phyloP scores from a whole-genome alignment of 176 grass and related monocot genomes.

The Lolium perenne region DNA sequence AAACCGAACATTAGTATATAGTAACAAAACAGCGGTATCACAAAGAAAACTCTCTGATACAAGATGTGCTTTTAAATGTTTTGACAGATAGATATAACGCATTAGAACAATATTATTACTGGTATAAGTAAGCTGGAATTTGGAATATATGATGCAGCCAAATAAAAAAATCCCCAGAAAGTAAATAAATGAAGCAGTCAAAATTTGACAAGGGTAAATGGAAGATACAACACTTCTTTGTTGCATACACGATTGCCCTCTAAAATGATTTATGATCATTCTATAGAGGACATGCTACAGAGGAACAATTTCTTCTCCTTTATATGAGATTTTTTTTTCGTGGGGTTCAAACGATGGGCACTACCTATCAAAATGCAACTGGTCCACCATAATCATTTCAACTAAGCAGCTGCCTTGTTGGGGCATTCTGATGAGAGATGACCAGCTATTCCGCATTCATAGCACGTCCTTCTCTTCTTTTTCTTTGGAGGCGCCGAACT shows the following conservation, averaged over 20 bases:
- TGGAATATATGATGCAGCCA: background rate
- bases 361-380: background rate
- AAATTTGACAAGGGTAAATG: slow-evolving; percentile 42
- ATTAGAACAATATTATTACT: background rate
- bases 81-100: background rate
- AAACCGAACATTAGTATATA: background rate
- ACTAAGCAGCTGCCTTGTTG: slow-evolving; percentile 46
- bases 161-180: slow-evolving; percentile 28
- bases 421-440: slow-evolving; percentile 88
- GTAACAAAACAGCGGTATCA: background rate
- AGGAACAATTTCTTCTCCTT: slow-evolving; percentile 14
- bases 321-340: background rate
- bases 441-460: slow-evolving; percentile 72
- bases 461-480: slow-evolving; percentile 88
- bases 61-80: background rate
- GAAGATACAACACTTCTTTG: slow-evolving; percentile 23
- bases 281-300: slow-evolving; percentile 12
- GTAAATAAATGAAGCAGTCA: slow-evolving; percentile 1
- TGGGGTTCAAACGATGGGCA: background rate
- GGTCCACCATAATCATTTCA: slow-evolving; percentile 29
- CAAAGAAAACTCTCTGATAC: background rate
- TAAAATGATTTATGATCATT: background rate
- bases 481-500: slow-evolving; percentile 50
- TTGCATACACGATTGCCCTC: background rate
- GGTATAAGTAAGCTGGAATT: background rate